phyloP scores from a whole-genome alignment of 352 stramenopile species.

The Saprolegnia diclina region DNA sequence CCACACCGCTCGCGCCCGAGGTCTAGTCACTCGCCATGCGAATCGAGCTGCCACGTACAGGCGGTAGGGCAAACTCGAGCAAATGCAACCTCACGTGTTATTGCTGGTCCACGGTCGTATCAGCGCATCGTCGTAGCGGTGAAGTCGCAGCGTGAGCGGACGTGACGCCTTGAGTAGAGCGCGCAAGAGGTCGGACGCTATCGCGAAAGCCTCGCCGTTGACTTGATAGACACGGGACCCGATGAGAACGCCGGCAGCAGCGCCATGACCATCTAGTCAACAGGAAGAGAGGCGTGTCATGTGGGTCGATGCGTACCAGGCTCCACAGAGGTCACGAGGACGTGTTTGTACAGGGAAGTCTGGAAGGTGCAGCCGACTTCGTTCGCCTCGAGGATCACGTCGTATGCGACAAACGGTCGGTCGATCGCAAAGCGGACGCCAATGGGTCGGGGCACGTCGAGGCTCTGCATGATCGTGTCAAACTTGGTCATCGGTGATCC shows the following conservation, averaged over 20 bases:
- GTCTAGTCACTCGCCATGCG: neutral
- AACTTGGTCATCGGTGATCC: conserved; percentile 51
- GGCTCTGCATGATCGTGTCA: conserved; percentile 62
- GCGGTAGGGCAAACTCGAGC: too few relatives aligned
- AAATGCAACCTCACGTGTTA: neutral
- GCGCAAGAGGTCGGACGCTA: conserved; percentile 43
- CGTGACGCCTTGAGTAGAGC: conserved; percentile 48
- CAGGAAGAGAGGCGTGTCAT: neutral
- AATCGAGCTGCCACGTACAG: neutral
- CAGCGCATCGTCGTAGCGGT: conserved; percentile 32
- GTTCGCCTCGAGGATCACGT: neutral
- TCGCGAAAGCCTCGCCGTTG: conserved; percentile 49
- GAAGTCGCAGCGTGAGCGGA: conserved; percentile 57
- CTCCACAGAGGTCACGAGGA: neutral
- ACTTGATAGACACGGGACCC: conserved; percentile 59
- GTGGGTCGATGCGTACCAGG: neutral
- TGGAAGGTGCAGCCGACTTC: conserved; percentile 1
- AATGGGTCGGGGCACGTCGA: conserved; percentile 49
- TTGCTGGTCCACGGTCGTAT: neutral
- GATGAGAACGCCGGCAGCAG: conserved; percentile 44
- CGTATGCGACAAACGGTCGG: neutral
- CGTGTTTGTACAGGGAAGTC: conserved; percentile 1
- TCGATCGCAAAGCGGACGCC: conserved; percentile 50
- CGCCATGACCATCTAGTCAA: neutral
- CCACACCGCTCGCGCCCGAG: conserved; percentile 2